Evolutionary conservation across 371 early-diverging fungal genomes (phyloP).

Genomic region (Lichtheimia corymbifera): DNA sequence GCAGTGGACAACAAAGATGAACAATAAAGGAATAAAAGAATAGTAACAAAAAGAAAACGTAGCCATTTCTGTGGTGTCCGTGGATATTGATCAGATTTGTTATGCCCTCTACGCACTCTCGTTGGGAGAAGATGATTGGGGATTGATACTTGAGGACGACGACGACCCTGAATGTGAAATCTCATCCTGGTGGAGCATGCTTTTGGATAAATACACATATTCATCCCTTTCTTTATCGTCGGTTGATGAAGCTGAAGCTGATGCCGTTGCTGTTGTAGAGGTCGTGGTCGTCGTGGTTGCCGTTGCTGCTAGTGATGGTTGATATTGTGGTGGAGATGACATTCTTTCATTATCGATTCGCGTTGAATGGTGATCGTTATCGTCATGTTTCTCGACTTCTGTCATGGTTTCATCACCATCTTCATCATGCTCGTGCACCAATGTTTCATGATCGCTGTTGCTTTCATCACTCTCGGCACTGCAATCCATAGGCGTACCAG

Average conservation of each 20-base stretch:
- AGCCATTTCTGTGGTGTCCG: no score
- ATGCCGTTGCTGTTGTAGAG: background rate
- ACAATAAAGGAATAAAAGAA: no score
- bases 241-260: background rate
- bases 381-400: slow-evolving; percentile 14
- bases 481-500: slow-evolving; percentile 29
- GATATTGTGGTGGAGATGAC: slow-evolving; percentile 1
- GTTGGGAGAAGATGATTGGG: slow-evolving; percentile 6
- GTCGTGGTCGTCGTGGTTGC: background rate
- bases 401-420: slow-evolving; percentile 27
- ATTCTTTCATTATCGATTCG: slow-evolving; percentile 3
- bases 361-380: background rate
- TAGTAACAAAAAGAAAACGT: no score
- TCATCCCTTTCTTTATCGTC: slow-evolving; percentile 20
- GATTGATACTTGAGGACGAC: background rate
- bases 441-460: slow-evolving; percentile 4
- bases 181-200: slow-evolving; percentile 21
- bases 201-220: slow-evolving; percentile 24
- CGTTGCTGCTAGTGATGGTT: slow-evolving; percentile 5
- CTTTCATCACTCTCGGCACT: slow-evolving; percentile 16
- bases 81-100: no score
- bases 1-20: no score
- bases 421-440: slow-evolving; percentile 6
- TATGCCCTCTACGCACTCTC: slow-evolving; percentile 7
- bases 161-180: slow-evolving; percentile 1